A percentile compares a stretch with the other conserved stretches of the same genome.
phyloP scores from a whole-genome alignment of 345 rosid species.

The Brassica cretica region DNA sequence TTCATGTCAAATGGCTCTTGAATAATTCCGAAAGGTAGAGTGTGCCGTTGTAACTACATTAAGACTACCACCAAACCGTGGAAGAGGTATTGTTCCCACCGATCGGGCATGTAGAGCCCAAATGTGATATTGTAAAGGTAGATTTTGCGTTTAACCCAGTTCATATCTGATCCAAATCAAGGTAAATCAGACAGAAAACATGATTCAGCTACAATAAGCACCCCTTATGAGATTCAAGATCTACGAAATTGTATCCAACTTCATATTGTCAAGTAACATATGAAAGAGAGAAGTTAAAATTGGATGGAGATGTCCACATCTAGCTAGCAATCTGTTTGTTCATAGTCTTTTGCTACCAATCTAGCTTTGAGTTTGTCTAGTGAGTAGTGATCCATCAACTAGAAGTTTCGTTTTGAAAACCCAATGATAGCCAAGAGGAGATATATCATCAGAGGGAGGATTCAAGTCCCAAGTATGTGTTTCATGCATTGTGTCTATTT shows the following conservation, averaged over 20 bases:
- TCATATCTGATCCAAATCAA: slow-evolving; percentile 53
- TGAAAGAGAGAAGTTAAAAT: not conserved
- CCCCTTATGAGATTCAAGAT: not conserved
- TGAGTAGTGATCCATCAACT: not conserved
- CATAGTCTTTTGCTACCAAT: not conserved
- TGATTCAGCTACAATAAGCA: not conserved
- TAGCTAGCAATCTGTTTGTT: not conserved
- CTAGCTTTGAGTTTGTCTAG: not conserved
- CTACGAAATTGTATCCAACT: not conserved
- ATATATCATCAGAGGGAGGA: not conserved
- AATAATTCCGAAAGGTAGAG: slow-evolving; percentile 57
- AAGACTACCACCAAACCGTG: slow-evolving; percentile 76
- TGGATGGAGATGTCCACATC: not conserved
- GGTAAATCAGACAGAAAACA: not conserved
- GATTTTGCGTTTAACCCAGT: slow-evolving; percentile 92
- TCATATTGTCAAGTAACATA: not conserved
- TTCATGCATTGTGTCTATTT: not conserved
- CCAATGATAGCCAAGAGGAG: not conserved
- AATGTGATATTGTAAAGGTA: slow-evolving; percentile 92
- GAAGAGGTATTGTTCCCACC: slow-evolving; percentile 98
- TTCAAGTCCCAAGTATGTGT: not conserved
- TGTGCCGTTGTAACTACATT: slow-evolving; percentile 85
- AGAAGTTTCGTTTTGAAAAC: not conserved
- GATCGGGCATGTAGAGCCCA: slow-evolving; percentile 94
- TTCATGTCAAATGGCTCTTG: slow-evolving; percentile 43